Evolutionary conservation across 106 monocot species (phyloP).

Genomic region (Apostasia ramifera): DNA sequence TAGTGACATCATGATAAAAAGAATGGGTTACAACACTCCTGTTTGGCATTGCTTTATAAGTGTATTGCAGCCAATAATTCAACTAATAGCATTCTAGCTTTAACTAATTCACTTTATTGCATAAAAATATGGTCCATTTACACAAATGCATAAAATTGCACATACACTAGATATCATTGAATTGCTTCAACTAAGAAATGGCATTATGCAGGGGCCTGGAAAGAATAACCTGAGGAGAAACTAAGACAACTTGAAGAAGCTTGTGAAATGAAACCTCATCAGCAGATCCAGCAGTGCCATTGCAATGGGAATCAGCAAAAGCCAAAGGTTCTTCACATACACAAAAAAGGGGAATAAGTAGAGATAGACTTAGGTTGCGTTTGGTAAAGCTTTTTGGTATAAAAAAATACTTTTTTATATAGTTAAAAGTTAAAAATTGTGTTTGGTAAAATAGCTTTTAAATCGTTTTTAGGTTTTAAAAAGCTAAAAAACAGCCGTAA

Average conservation of each 20-base stretch:
- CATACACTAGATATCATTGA: background rate
- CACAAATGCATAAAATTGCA: background rate
- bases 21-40: too few relatives aligned
- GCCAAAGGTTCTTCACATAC: conserved; percentile 18
- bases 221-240: conserved; percentile 68
- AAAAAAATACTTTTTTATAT: background rate
- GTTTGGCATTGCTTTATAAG: too few relatives aligned
- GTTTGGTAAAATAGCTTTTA: background rate
- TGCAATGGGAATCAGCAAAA: conserved; percentile 9
- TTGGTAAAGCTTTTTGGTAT: background rate
- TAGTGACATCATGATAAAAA: too few relatives aligned
- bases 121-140: background rate
- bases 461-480: background rate
- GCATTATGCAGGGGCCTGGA: too few relatives aligned
- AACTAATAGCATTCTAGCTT: too few relatives aligned
- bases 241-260: conserved; percentile 74
- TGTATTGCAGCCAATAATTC: too few relatives aligned
- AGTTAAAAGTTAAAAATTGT: background rate
- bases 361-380: background rate
- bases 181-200: background rate
- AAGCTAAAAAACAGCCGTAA: too few relatives aligned
- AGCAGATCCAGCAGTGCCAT: conserved; percentile 12
- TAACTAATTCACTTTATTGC: too few relatives aligned
- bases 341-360: background rate
- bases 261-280: conserved; percentile 19